phyloP scores from a whole-genome alignment of 257 asterid species.

The Verbascum thapsus region DNA sequence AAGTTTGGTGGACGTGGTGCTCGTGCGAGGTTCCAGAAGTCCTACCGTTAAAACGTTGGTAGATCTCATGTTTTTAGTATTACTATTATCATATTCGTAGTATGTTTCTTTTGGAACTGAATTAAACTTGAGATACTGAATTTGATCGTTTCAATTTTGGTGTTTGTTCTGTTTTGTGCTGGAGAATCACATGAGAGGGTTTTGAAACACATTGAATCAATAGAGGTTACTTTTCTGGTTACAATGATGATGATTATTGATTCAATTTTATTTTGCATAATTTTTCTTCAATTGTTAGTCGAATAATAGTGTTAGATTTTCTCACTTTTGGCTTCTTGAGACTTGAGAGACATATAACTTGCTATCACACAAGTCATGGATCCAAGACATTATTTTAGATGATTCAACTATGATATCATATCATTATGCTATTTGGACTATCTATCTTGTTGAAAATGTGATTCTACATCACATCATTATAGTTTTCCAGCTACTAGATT shows the following conservation, averaged over 20 bases:
- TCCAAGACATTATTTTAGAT: background rate
- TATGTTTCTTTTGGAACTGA: background rate
- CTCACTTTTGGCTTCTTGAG: background rate
- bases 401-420: too few species aligned
- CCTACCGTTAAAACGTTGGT: constrained; percentile 43
- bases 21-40: constrained; percentile 55
- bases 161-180: background rate
- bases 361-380: too few species aligned
- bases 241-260: background rate
- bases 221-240: background rate
- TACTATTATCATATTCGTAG: background rate
- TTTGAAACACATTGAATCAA: too few species aligned
- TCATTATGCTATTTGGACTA: too few species aligned
- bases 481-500: too few species aligned
- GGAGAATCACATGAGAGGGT: too few species aligned
- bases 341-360: too few species aligned
- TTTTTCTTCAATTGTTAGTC: too few species aligned
- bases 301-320: too few species aligned
- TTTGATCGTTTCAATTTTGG: background rate
- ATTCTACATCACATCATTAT: too few species aligned
- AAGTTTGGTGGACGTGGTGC: constrained; percentile 68
- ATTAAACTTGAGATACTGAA: constrained; percentile 7
- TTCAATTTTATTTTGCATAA: background rate
- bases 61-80: background rate
- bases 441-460: too few species aligned